A percentile compares a stretch with the other conserved stretches of the same genome.
phyloP scores from a whole-genome alignment of 2,329 filamentous ascomycete genomes.

The Didymella exigua region DNA sequence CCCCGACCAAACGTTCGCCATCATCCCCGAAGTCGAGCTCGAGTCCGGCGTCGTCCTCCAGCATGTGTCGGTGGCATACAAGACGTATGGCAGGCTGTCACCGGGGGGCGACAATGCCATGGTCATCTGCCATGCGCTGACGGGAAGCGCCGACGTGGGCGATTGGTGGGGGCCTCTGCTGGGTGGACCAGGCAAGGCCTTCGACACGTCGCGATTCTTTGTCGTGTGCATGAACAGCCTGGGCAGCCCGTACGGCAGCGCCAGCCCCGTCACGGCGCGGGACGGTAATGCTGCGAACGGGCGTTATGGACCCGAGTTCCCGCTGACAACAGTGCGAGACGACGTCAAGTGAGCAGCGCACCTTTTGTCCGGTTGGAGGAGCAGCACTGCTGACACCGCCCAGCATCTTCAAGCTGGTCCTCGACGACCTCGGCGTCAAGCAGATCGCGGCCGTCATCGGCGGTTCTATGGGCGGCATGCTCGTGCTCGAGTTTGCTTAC shows the following conservation, averaged over 20 bases:
- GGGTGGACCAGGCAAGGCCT: conserved; percentile 76
- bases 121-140: conserved; percentile 81
- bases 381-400: conserved; percentile 11
- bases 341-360: conserved; percentile 77
- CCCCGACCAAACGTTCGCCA: conserved; percentile 82
- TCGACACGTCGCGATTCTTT: conserved; percentile 83
- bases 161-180: conserved; percentile 90
- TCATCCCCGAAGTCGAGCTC: conserved; percentile 87
- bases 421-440: conserved; percentile 79
- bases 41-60: conserved; percentile 85
- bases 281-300: conserved; percentile 76
- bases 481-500: conserved; percentile 91
- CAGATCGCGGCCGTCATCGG: conserved; percentile 81
- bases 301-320: conserved; percentile 93
- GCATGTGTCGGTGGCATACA: conserved; percentile 74
- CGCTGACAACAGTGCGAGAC: conserved; percentile 90
- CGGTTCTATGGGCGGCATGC: conserved; percentile 87
- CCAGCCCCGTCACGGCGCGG: conserved; percentile 87
- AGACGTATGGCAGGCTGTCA: conserved; percentile 64
- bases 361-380: background rate
- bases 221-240: conserved; percentile 85
- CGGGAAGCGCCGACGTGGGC: conserved; percentile 80
- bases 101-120: conserved; percentile 65
- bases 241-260: conserved; percentile 83
- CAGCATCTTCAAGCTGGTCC: conserved; percentile 77